Evolutionary conservation across 2,329 filamentous ascomycete genomes (phyloP).

Genomic region (Delphinella strobiligena): DNA sequence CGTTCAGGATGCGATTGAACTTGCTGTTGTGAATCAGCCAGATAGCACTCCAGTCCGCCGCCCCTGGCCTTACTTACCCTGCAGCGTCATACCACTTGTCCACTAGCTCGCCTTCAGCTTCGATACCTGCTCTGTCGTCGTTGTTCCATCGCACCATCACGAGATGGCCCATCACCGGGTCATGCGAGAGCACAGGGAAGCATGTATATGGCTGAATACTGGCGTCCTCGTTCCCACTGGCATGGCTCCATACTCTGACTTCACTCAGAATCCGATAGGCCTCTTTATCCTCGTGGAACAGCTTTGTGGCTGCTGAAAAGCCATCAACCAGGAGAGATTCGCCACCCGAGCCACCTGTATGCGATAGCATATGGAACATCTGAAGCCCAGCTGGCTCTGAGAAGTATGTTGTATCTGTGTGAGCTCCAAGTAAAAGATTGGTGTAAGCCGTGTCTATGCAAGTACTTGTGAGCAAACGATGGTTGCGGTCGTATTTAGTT

Average conservation of each 20-base stretch:
- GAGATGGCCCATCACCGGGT: conserved; percentile 31
- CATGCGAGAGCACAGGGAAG: conserved; percentile 61
- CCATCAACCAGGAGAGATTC: conserved; percentile 76
- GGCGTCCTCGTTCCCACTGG: conserved; percentile 76
- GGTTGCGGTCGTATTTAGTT: neutral
- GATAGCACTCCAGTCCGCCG: too few relatives aligned
- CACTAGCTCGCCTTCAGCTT: conserved; percentile 39
- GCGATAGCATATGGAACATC: conserved; percentile 81
- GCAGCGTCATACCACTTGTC: conserved; percentile 70
- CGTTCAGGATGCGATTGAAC: conserved; percentile 59
- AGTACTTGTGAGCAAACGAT: too few relatives aligned
- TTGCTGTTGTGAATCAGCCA: conserved; percentile 28
- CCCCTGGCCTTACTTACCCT: conserved; percentile 12
- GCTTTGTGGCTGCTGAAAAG: conserved; percentile 55
- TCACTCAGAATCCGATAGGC: conserved; percentile 47
- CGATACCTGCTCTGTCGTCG: conserved; percentile 65
- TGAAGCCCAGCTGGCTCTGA: conserved; percentile 84
- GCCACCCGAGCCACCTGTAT: conserved; percentile 59
- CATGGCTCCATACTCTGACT: conserved; percentile 59
- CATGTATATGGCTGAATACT: conserved; percentile 60
- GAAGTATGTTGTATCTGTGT: conserved; percentile 96
- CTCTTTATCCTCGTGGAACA: conserved; percentile 41
- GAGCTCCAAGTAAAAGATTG: conserved; percentile 64
- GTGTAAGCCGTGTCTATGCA: conserved; percentile 50
- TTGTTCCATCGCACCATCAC: conserved; percentile 84